phyloP scores from a whole-genome alignment of 805 yeast genomes.

The Wickerhamiella allomyrinae region DNA sequence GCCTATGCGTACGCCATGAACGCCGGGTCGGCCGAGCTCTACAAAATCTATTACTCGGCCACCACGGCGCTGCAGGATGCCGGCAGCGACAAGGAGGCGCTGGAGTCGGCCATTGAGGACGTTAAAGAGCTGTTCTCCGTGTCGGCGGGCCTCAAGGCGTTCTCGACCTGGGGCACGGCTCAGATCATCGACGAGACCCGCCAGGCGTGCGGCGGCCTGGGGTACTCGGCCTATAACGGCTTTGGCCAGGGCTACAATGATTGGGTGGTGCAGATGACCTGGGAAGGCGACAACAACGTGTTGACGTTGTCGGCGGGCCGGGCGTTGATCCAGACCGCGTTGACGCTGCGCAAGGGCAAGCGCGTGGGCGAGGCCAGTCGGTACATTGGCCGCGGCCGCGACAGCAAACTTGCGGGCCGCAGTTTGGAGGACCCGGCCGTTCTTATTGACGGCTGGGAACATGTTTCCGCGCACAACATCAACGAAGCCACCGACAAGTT shows the following conservation, averaged over 20 bases:
- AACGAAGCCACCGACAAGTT: constrained; percentile 21
- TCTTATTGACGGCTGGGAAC: constrained; percentile 26
- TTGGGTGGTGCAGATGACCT: constrained; percentile 86
- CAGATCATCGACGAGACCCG: constrained; percentile 66
- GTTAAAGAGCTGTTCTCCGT: constrained; percentile 63
- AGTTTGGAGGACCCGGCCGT: constrained; percentile 17
- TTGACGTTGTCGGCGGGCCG: constrained; percentile 67
- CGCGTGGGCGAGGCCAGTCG: constrained; percentile 30
- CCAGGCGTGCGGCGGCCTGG: constrained; percentile 86
- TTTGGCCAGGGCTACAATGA: constrained; percentile 73
- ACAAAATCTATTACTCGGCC: constrained; percentile 34
- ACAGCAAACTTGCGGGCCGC: constrained; percentile 15
- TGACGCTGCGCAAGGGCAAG: constrained; percentile 28
- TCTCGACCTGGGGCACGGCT: constrained; percentile 68
- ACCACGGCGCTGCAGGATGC: constrained; percentile 33
- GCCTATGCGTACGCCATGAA: constrained; percentile 60
- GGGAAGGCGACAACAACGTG: constrained; percentile 89
- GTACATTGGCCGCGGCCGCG: constrained; percentile 26
- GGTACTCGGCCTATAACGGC: constrained; percentile 71
- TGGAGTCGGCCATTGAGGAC: constrained; percentile 35
- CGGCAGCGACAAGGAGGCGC: constrained; percentile 25
- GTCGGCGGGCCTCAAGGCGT: constrained; percentile 68
- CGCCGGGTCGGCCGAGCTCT: constrained; percentile 49
- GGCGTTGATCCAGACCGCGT: constrained; percentile 39
- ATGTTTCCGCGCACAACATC: constrained; percentile 23